Percentiles rank a stretch among this genome's conserved stretches.
Evolutionary conservation across 768 basidiomycete species (phyloP).

Genomic region (Xerocomus brunneocitrinus): DNA sequence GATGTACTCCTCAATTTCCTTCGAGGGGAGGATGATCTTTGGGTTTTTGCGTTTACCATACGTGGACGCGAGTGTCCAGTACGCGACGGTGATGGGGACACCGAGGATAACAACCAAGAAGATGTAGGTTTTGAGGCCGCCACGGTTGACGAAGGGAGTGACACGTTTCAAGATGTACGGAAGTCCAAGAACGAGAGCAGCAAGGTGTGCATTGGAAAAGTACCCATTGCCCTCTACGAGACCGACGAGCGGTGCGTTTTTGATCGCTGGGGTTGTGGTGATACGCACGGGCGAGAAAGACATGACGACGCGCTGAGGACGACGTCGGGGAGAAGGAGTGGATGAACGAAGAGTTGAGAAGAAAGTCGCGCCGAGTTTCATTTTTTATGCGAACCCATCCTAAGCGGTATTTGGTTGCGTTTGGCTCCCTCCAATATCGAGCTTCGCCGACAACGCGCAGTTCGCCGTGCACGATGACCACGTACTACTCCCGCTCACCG

Average conservation of each 20-base stretch:
- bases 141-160: conserved; percentile 76
- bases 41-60: conserved; percentile 80
- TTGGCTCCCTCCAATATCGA: conserved; percentile 7
- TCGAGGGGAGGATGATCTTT: conserved; percentile 79
- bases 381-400: conserved; percentile 14
- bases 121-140: conserved; percentile 81
- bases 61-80: conserved; percentile 86
- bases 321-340: conserved; percentile 11
- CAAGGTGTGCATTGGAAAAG: conserved; percentile 81
- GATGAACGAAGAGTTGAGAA: conserved; percentile 16
- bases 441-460: neutral
- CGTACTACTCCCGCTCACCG: conserved; percentile 52
- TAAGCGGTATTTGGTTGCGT: conserved; percentile 17
- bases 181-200: conserved; percentile 66
- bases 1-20: conserved; percentile 86
- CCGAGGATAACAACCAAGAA: conserved; percentile 74
- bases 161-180: conserved; percentile 83
- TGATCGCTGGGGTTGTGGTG: conserved; percentile 73
- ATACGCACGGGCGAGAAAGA: conserved; percentile 47
- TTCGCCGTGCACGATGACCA: conserved; percentile 17
- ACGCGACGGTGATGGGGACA: conserved; percentile 71
- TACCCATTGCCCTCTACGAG: conserved; percentile 82
- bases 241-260: conserved; percentile 79
- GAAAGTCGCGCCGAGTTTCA: neutral
- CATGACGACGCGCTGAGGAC: conserved; percentile 29